phyloP scores from a whole-genome alignment of 139 green algal species.

The Chlamydomonas sp. region DNA sequence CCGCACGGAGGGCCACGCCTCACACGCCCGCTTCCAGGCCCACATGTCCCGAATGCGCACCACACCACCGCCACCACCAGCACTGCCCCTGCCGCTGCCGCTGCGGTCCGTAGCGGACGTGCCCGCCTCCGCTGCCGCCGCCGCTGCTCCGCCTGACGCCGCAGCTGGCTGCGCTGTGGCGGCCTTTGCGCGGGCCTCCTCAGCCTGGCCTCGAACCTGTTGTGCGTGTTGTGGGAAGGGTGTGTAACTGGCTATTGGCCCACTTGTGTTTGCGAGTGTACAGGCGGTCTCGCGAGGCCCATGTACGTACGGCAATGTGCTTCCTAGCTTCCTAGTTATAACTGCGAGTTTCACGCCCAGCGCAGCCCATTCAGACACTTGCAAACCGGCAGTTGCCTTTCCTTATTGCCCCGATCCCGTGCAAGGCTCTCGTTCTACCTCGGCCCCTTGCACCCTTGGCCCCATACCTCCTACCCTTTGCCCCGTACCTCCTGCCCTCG shows the following conservation, averaged over 20 bases:
- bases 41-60: background rate
- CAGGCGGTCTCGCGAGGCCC: too few species aligned
- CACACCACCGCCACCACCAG: constrained; percentile 53
- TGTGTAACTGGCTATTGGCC: background rate
- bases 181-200: constrained; percentile 8
- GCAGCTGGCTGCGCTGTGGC: background rate
- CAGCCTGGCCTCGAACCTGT: constrained; percentile 17
- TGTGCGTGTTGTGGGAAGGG: background rate
- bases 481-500: background rate
- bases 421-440: background rate
- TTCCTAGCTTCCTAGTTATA: too few species aligned
- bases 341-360: too few species aligned
- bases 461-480: background rate
- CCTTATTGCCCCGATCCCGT: background rate
- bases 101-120: background rate
- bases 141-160: background rate
- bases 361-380: too few species aligned
- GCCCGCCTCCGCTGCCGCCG: background rate
- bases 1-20: constrained; percentile 44
- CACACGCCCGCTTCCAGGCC: constrained; percentile 61
- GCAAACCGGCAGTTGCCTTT: too few species aligned
- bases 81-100: constrained; percentile 26
- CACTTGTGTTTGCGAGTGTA: background rate
- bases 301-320: too few species aligned
- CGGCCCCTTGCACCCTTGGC: too few species aligned